These are phyloP conservation scores for Logfia minima DNA, from an alignment of 129 eudicot genomes.

Conservation along the genomic window DNA sequence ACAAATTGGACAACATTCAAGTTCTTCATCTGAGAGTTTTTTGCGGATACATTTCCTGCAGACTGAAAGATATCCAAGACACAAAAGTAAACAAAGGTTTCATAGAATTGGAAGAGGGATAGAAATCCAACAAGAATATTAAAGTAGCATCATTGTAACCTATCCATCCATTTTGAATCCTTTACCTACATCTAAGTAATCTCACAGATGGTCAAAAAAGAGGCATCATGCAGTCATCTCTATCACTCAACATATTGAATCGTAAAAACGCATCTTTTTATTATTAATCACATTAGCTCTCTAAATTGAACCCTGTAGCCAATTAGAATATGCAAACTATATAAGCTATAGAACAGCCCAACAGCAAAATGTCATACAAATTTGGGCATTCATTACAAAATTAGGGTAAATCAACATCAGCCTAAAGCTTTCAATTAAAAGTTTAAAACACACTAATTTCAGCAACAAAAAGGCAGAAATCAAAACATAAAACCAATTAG, in stretches of 20 bases:
- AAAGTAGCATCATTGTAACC: constrained; percentile 10
- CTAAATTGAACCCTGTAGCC: constrained; percentile 9
- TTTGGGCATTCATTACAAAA: constrained; percentile 8
- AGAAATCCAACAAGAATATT: constrained; percentile 10
- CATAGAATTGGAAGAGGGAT: not conserved
- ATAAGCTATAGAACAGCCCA: not conserved
- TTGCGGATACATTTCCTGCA: constrained; percentile 93
- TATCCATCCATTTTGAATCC: constrained; percentile 12
- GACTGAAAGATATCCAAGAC: constrained; percentile 46
- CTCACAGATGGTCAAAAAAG: not conserved
- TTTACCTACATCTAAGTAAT: not conserved
- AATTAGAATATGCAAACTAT: constrained; percentile 3
- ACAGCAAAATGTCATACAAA: not conserved
- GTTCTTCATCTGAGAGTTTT: constrained; percentile 76
- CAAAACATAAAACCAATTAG: not conserved
- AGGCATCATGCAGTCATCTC: constrained; percentile 11
- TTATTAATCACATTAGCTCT: constrained; percentile 2
- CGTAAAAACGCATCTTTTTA: not conserved
- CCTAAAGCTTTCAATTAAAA: not conserved
- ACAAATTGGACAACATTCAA: constrained; percentile 89
- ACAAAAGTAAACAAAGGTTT: constrained; percentile 1
- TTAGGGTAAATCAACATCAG: constrained; percentile 8
- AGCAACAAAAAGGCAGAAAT: constrained; percentile 8
- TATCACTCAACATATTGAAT: not conserved
- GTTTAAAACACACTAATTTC: not conserved